Base-by-base conservation (phyloP, 2,329 filamentous ascomycete genomes). In the Fusarium bactridioides region DNA sequence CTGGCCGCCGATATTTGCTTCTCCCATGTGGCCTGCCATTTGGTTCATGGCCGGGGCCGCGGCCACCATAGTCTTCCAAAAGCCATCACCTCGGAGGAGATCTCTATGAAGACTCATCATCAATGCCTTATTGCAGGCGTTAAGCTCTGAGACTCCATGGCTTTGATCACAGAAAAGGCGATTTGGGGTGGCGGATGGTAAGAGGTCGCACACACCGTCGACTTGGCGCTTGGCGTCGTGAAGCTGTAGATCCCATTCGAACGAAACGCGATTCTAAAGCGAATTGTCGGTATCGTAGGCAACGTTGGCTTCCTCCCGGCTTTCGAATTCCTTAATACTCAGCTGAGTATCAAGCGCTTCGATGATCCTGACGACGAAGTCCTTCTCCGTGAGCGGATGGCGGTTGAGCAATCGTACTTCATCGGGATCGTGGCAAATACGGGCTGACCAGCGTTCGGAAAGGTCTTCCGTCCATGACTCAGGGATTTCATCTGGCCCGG, bases 121-220 rank as follows among this genome's bases (percentile, higher is more conserved):
- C 31, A 51, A 19, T 15, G 6, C 16, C n/a, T 51, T 1, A 0
- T 10, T 10, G 2, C 1, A 3, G 1, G 5, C 6, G 3, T 1
- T 0, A 35, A 25, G 9, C 9, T 21, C n/a, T 21, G 12, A 25
- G 12, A 0, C 16, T 21, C 15, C 2, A 2, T 0, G 1, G 5
- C 4, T 5, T 7, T 33, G 12, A 5, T 51, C 18, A 21, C 6
- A 19, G n/a, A 51, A 51, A 9, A 15, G 31, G n/a, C 3, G 48
- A 18, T 33, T 51, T 1, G n/a, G 31, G 8, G 6, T 7, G 3
- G 48, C 48, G 0, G 31, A 51, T 33, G 48, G n/a, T 0, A 35
- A 2, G 4, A 51, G 2, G 29, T 35, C 48, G 18, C 48, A 51
- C 6, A 51, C 4, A 15, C n/a, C 31, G 31, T 51, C 31, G 3